These are phyloP conservation scores for Picochlorum sp. DNA, from an alignment of 139 green algal genomes.

Conservation along the genomic window DNA sequence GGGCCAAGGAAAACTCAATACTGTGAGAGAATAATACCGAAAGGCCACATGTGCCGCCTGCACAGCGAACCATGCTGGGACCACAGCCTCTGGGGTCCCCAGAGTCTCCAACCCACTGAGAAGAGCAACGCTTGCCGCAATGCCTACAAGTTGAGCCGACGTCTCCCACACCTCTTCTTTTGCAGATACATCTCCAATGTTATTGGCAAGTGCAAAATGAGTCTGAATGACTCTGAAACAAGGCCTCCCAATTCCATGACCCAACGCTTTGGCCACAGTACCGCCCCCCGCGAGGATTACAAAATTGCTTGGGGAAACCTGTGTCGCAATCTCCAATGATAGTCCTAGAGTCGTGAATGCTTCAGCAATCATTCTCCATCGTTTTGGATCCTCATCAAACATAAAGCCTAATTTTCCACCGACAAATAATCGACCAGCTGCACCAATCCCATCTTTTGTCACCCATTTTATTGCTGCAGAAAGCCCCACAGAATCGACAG, in stretches of 20 bases:
- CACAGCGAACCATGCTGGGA: conserved; percentile 45
- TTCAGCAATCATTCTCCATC: conserved; percentile 71
- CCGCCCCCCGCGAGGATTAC: conserved; percentile 61
- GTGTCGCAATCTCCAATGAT: conserved; percentile 70
- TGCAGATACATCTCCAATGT: conserved; percentile 78
- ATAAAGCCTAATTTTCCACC: conserved; percentile 42
- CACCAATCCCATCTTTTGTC: conserved; percentile 68
- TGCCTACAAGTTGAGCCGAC: conserved; percentile 56
- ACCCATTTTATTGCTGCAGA: conserved; percentile 71
- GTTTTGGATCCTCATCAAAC: conserved; percentile 62
- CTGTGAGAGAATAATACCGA: conserved; percentile 41
- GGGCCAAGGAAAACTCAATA: conserved; percentile 48
- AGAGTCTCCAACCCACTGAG: conserved; percentile 40
- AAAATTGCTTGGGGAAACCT: conserved; percentile 57
- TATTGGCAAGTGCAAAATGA: conserved; percentile 63
- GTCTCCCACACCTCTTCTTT: conserved; percentile 78
- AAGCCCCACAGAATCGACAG: conserved; percentile 25
- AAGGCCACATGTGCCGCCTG: conserved; percentile 54
- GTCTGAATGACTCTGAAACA: conserved; percentile 80
- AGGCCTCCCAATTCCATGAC: conserved; percentile 69
- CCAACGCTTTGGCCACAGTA: conserved; percentile 58
- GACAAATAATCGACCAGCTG: conserved; percentile 55
- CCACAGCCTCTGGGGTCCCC: conserved; percentile 24
- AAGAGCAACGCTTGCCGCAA: conserved; percentile 48
- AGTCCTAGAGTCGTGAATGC: conserved; percentile 42